Evolutionary conservation across 1,284 basidiomycete genomes (phyloP), one percentile per base, ranked within the genome.

Genomic region (Ustilago xerochloae): DNA sequence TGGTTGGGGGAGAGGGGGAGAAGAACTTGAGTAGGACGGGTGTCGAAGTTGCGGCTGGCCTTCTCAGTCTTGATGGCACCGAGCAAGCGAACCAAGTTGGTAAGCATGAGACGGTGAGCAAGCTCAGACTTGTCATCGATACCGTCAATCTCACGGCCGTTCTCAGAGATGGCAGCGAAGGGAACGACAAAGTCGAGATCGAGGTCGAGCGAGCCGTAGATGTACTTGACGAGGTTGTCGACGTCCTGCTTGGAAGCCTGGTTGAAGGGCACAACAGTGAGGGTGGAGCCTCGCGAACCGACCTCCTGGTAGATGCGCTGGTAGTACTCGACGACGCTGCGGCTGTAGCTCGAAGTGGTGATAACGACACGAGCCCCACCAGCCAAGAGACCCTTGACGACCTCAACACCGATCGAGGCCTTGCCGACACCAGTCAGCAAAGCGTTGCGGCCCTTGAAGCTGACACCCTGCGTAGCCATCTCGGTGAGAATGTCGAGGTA

Each of bases 1-100:
- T 98, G 96, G 85, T 99, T 99, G 47, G 96, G 97, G 32, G 95
- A 99, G 10, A 99, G 89, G 6, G 97, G 96, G 36, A 98, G 90
- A 71, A 99, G 93, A 74, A 98, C 95, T 86, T 98, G 96, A 0
- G 97, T 99, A 0, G 97, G 96, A 62, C 96, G 92, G 56, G 96
- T 99, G 70, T 97, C 93, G 84, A 98, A 96, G 75, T 94, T 91
- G 61, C 93, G 91, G 75, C 91, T 94, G 15, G 96, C 95, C 87
- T 99, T 99, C 90, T 97, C 98, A 81, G 88, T 90, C 89, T 99
- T 99, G 85, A 99, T 93, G 13, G 93, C 94, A 81, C 96, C 96
- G 45, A 99, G 90, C 59, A 99, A 90, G 43, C 96, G 93, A 26
- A 99, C 90, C 28, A 99, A 88, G 86, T 99, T 99, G 79, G 88